Percentiles rank a stretch among this genome's conserved stretches.
Conservation (phyloP, 129 eudicot species). For the Tanacetum coccineum region DNA sequence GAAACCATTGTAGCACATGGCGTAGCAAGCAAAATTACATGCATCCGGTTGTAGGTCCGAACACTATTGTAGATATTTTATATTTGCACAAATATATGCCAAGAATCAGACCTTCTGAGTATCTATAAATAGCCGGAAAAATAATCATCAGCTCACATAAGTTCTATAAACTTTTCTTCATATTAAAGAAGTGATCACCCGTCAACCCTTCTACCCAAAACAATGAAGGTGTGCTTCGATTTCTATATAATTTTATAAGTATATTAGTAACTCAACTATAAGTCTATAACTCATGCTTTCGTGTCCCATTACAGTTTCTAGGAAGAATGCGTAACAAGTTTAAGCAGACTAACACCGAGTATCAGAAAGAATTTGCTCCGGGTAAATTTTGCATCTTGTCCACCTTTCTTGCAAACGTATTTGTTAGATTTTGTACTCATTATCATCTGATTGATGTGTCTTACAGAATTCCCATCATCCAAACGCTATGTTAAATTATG, state of each 20-base stretch:
- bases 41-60: background rate
- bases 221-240: background rate
- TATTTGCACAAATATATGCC: background rate
- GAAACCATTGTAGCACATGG: background rate
- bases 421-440: background rate
- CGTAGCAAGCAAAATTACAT: background rate
- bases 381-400: background rate
- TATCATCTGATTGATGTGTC: background rate
- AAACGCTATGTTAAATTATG: background rate
- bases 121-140: background rate
- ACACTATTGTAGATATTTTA: background rate
- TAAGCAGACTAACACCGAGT: background rate
- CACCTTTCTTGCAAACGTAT: background rate
- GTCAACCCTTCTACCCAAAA: slow-evolving; percentile 1
- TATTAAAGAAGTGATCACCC: background rate
- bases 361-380: background rate
- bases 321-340: background rate
- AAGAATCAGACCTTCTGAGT: background rate
- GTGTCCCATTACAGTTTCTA: background rate
- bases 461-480: background rate
- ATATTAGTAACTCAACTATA: no score
- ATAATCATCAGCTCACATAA: background rate
- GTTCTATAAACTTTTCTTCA: background rate
- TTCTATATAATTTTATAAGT: background rate
- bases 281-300: background rate